Percentiles rank a stretch among this genome's conserved stretches.
These are phyloP conservation scores for Coemansia reversa DNA, from an alignment of 192 early-diverging fungal species.

Conservation along the genomic window DNA sequence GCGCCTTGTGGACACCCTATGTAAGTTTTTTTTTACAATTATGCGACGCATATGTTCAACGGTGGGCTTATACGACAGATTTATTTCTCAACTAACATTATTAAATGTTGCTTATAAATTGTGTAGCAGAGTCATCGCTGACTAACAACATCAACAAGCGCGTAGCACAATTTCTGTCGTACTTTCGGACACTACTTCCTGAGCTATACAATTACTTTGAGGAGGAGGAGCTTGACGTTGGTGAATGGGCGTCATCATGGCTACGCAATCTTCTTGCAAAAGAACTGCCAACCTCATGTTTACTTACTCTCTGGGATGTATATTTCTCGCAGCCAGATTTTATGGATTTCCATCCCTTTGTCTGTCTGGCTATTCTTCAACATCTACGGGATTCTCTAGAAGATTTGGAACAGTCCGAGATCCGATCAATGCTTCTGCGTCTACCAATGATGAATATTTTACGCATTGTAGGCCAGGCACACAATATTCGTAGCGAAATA, in stretches of 20 bases:
- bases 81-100: background rate
- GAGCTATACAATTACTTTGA: constrained; percentile 94
- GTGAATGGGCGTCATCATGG: constrained; percentile 85
- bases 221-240: constrained; percentile 88
- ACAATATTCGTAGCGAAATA: constrained; percentile 68
- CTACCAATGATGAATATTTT: constrained; percentile 73
- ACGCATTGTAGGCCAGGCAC: constrained; percentile 67
- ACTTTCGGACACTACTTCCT: constrained; percentile 80
- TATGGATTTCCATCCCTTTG: constrained; percentile 78
- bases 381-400: constrained; percentile 78
- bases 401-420: constrained; percentile 89
- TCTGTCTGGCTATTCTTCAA: constrained; percentile 82
- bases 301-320: constrained; percentile 84
- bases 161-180: constrained; percentile 80
- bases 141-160: constrained; percentile 67
- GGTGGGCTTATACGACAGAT: too few relatives aligned
- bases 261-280: constrained; percentile 75
- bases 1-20: constrained; percentile 66
- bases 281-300: constrained; percentile 78
- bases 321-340: constrained; percentile 80
- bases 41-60: background rate
- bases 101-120: background rate
- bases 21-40: constrained; percentile 46
- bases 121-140: constrained; percentile 67
- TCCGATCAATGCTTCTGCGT: constrained; percentile 75